Conservation (phyloP, 2,329 filamentous ascomycete species). For the Fusarium sp. region DNA sequence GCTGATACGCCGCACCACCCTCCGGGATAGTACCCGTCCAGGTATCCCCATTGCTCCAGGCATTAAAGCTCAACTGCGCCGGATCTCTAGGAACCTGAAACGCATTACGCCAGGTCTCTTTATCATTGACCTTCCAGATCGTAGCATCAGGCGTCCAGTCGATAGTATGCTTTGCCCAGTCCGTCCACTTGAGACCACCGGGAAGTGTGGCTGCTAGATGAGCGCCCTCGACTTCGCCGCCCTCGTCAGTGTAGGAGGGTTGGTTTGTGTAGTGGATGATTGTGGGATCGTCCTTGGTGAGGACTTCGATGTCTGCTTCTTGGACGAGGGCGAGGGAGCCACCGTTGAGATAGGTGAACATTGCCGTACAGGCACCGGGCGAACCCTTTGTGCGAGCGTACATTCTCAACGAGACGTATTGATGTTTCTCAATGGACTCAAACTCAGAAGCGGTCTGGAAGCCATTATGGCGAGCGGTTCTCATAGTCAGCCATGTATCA, state of each 20-base stretch:
- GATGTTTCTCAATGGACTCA: constrained; percentile 46
- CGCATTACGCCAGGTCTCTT: constrained; percentile 57
- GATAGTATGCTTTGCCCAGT: constrained; percentile 66
- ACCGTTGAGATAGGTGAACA: constrained; percentile 59
- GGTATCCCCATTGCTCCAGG: constrained; percentile 66
- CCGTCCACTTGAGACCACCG: constrained; percentile 54
- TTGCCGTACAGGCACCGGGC: constrained; percentile 58
- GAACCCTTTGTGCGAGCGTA: constrained; percentile 57
- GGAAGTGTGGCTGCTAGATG: constrained; percentile 56
- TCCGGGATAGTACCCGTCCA: constrained; percentile 66
- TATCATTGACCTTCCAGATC: constrained; percentile 63
- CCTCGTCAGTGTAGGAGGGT: constrained; percentile 57
- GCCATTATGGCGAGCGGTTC: constrained; percentile 52
- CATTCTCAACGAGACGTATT: constrained; percentile 54
- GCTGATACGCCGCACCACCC: constrained; percentile 59
- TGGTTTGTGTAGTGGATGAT: constrained; percentile 68
- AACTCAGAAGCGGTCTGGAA: constrained; percentile 60
- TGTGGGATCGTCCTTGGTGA: constrained; percentile 54
- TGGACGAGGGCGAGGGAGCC: constrained; percentile 51
- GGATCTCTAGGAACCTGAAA: constrained; percentile 64
- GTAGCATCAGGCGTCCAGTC: constrained; percentile 66
- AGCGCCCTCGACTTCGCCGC: constrained; percentile 55
- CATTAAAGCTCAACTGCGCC: constrained; percentile 62
- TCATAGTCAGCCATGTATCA: constrained; percentile 57
- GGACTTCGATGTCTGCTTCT: constrained; percentile 62